Base-by-base conservation (phyloP, 306 rosid genomes). In the Hylodesmum podocarpum region DNA sequence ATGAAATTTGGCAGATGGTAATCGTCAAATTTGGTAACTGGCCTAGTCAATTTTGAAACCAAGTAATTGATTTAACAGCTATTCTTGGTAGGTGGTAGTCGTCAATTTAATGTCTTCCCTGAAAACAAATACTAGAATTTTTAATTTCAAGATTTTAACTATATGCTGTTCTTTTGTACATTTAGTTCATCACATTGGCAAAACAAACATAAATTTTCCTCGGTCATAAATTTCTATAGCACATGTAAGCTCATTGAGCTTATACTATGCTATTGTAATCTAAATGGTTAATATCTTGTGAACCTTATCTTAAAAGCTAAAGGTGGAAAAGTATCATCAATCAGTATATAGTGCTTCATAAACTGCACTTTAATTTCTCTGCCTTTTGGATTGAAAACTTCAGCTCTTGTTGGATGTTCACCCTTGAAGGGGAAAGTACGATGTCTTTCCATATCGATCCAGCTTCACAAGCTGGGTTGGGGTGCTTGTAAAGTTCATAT, bases 391-490 rank as follows among this genome's bases (percentile, higher is more conserved):
- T 91, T 86, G 94, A 86, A 81, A 73, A 84, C 94, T 89, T 92
- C 21, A 95, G 94, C 84, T 92, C 98, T 37, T 91, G 84, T 70
- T 91, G 99, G 68, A 92, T 86, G 80, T 88, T 84, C 78, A 89
- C 14, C 83, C 98, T 91, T 72, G 97, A 92, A 75, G 98, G 96
- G 22, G 98, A 96, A 41, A 93, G 85, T 16, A 91, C 96, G 67
- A 93, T 92, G 78, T 93, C 99, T 84, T 93, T 96, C 98, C 98
- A 96, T 66, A 96, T 79, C 0, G 99, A 91, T 27, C 96, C 97
- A 9, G 82, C 84, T 84, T 88, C 88, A 74, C 85, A 85, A 44
- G 88, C 86, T 55, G 99, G 97, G 79, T 87, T 93, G 0, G 97
- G 97, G 61, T 19, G 74, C 88, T 84, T 87, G 89, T 91, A 93